These are phyloP conservation scores for Starmerella powellii DNA, from an alignment of 805 yeast genomes.

Conservation along the genomic window DNA sequence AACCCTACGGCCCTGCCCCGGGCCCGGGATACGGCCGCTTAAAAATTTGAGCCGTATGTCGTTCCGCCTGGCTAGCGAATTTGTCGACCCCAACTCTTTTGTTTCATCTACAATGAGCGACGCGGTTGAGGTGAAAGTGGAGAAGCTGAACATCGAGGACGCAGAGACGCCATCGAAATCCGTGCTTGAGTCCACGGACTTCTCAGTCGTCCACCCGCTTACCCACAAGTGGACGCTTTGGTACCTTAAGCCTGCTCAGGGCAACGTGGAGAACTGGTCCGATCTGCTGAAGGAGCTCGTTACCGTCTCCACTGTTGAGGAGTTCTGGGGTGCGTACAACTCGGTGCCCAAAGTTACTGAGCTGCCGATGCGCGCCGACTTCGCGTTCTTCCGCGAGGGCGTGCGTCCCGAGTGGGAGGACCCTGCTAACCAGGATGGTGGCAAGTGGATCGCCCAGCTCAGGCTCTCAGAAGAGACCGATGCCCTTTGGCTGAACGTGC, in stretches of 20 bases:
- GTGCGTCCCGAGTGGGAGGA: constrained; percentile 99
- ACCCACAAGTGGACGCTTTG: constrained; percentile 89
- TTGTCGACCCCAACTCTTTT: too few species aligned
- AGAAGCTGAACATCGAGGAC: constrained; percentile 26
- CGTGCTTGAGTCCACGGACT: constrained; percentile 44
- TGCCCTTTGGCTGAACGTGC: constrained; percentile 64
- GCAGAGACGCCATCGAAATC: constrained; percentile 29
- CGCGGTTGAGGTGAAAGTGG: constrained; percentile 17
- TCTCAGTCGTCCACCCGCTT: constrained; percentile 76
- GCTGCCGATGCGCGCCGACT: constrained; percentile 83
- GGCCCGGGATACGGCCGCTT: too few species aligned
- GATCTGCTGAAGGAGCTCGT: constrained; percentile 87
- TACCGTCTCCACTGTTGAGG: constrained; percentile 88
- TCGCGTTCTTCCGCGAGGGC: constrained; percentile 87
- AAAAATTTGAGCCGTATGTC: too few species aligned
- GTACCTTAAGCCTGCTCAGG: constrained; percentile 89
- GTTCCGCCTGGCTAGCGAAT: too few species aligned
- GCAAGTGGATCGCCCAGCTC: constrained; percentile 81
- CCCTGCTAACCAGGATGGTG: constrained; percentile 72
- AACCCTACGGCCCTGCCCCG: too few species aligned
- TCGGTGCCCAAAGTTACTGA: constrained; percentile 85
- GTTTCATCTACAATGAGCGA: background rate
- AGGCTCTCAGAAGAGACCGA: constrained; percentile 45
- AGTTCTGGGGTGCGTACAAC: constrained; percentile 96
- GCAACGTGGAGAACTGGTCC: constrained; percentile 70